Evolutionary conservation across 495 filamentous ascomycete species (phyloP).

Genomic region (Penicillium daleae): DNA sequence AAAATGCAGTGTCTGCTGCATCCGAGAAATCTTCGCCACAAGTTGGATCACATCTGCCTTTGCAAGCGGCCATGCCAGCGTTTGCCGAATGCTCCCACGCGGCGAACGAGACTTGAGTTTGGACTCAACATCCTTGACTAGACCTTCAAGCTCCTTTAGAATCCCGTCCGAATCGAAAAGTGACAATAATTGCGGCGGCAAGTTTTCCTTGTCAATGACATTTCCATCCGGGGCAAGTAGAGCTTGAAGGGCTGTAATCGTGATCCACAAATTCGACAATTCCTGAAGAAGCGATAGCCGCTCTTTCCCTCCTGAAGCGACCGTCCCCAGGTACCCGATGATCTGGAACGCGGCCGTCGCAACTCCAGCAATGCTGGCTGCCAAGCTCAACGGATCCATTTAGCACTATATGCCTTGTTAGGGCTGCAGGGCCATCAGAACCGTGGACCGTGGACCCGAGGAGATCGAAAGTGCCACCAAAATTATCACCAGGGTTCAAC

Average conservation of each 20-base stretch:
- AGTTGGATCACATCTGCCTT: slow-evolving; percentile 9
- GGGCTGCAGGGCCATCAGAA: neutral
- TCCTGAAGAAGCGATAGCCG: slow-evolving; percentile 7
- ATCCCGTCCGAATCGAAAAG: slow-evolving; percentile 2
- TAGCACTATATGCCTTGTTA: neutral
- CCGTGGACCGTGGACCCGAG: neutral
- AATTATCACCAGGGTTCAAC: slow-evolving; percentile 7
- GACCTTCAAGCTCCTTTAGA: neutral
- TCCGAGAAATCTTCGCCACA: neutral
- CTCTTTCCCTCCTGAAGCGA: slow-evolving; percentile 2
- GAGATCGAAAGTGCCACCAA: neutral
- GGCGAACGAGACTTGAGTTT: slow-evolving; percentile 9
- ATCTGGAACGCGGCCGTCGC: slow-evolving; percentile 12
- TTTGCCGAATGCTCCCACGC: slow-evolving; percentile 3
- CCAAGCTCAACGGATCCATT: slow-evolving; percentile 12
- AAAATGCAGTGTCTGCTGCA: slow-evolving; percentile 11
- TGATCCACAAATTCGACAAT: slow-evolving; percentile 12
- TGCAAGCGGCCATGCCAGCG: slow-evolving; percentile 6
- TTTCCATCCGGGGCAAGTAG: slow-evolving; percentile 10
- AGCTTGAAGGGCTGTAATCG: slow-evolving; percentile 10
- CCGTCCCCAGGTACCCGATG: slow-evolving; percentile 7
- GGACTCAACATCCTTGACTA: slow-evolving; percentile 6
- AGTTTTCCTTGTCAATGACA: slow-evolving; percentile 5
- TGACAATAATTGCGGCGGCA: slow-evolving; percentile 3
- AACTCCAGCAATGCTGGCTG: slow-evolving; percentile 11